Percentiles rank a stretch among this genome's conserved stretches.
Evolutionary conservation across 2,329 filamentous ascomycete species (phyloP).

Genomic region (Botrytis deweyae): DNA sequence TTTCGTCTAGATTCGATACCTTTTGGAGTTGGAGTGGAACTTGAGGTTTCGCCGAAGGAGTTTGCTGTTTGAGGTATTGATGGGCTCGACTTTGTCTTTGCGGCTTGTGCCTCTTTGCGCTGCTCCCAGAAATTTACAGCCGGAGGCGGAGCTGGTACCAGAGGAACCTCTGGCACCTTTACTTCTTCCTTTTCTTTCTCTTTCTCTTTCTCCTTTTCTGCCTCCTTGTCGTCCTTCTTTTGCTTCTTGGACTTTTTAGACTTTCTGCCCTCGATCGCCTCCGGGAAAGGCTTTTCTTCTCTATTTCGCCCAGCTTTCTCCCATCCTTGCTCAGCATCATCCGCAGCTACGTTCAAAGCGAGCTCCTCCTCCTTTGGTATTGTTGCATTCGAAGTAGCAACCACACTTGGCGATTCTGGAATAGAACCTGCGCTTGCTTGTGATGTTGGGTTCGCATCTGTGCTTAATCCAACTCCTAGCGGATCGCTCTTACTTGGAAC

Average conservation of each 20-base stretch:
- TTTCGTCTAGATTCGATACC: conserved; percentile 43
- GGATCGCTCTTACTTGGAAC: conserved; percentile 27
- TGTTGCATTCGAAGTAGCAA: conserved; percentile 50
- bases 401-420: conserved; percentile 54
- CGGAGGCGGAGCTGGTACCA: conserved; percentile 80
- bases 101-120: conserved; percentile 64
- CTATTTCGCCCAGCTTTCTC: conserved; percentile 62
- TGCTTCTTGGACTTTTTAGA: conserved; percentile 38
- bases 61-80: conserved; percentile 25
- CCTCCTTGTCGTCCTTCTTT: conserved; percentile 42
- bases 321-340: conserved; percentile 62
- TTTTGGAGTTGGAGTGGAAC: conserved; percentile 34
- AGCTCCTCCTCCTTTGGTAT: conserved; percentile 54
- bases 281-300: conserved; percentile 58
- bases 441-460: conserved; percentile 30
- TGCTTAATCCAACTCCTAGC: conserved; percentile 25
- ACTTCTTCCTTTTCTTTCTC: conserved; percentile 60
- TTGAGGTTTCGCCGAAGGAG: conserved; percentile 18
- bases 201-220: conserved; percentile 57
- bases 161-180: conserved; percentile 47
- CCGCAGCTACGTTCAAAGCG: conserved; percentile 60
- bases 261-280: conserved; percentile 35
- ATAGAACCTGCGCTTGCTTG: conserved; percentile 40
- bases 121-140: conserved; percentile 86
- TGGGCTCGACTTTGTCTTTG: conserved; percentile 45